Conservation (phyloP, 768 basidiomycete species). For the Boletus subparvulus region DNA sequence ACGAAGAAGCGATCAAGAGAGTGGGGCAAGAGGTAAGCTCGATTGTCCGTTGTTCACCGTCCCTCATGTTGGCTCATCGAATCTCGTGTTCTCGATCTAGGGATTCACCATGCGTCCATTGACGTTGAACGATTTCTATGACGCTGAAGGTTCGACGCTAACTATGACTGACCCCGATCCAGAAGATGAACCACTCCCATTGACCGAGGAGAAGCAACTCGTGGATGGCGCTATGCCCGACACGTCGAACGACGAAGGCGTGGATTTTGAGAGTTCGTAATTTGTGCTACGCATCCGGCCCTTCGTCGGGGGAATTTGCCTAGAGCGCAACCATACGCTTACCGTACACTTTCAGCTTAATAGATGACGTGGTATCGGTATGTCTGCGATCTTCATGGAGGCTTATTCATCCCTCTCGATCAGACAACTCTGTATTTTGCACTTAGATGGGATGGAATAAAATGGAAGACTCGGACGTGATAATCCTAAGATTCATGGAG, state of each 20-base stretch:
- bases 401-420: no score
- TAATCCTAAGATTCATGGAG: no score
- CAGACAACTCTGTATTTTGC: no score
- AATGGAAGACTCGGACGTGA: no score
- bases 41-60: not conserved
- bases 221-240: not conserved
- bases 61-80: not conserved
- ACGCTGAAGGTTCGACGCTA: constrained; percentile 35
- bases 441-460: no score
- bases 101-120: constrained; percentile 79
- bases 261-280: constrained; percentile 8
- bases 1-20: constrained; percentile 49
- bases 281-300: not conserved
- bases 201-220: not conserved
- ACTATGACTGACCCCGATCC: constrained; percentile 26
- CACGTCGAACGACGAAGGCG: not conserved
- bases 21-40: constrained; percentile 42
- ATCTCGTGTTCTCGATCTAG: constrained; percentile 35
- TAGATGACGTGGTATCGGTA: not conserved
- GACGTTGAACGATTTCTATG: constrained; percentile 65
- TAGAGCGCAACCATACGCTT: not conserved
- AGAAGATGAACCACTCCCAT: constrained; percentile 26
- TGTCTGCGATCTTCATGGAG: no score
- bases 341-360: constrained; percentile 9
- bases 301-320: not conserved